Conservation (phyloP, 116 monocot species). For the Iris pallida region DNA sequence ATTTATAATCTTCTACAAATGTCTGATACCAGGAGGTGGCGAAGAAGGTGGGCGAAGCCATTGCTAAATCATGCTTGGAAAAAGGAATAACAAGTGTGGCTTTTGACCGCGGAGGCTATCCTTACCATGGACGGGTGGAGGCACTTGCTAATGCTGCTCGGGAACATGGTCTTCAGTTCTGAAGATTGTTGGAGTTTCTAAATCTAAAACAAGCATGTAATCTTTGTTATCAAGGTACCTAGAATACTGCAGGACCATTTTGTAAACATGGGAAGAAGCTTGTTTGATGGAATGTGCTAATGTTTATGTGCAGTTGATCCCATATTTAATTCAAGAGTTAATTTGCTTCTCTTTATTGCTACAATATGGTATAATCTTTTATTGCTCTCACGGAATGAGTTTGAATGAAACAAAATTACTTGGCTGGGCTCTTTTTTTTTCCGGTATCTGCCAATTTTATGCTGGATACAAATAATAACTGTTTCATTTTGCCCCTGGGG, state of each 20-base stretch:
- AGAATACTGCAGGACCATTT: background rate
- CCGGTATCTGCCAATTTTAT: too few species aligned
- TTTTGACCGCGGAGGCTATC: constrained; percentile 88
- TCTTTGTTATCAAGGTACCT: background rate
- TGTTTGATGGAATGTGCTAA: constrained; percentile 5
- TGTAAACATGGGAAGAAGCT: background rate
- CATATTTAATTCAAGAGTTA: too few species aligned
- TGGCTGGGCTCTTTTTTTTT: too few species aligned
- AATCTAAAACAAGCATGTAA: background rate
- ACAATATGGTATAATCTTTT: too few species aligned
- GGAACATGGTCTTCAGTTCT: constrained; percentile 56
- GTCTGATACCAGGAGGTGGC: constrained; percentile 62
- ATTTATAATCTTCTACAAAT: background rate
- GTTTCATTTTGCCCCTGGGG: too few species aligned
- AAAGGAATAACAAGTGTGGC: constrained; percentile 85
- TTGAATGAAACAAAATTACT: too few species aligned
- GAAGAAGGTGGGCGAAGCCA: constrained; percentile 83
- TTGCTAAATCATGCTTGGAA: constrained; percentile 85
- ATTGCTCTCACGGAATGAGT: too few species aligned
- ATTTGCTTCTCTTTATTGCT: too few species aligned
- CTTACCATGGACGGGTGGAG: constrained; percentile 82
- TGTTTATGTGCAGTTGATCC: too few species aligned
- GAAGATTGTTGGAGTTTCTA: constrained; percentile 3
- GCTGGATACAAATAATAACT: too few species aligned
- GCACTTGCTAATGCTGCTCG: constrained; percentile 63